Evolutionary conservation across 495 filamentous ascomycete species (phyloP).

Genomic region (Astrothelium macrocarpum): DNA sequence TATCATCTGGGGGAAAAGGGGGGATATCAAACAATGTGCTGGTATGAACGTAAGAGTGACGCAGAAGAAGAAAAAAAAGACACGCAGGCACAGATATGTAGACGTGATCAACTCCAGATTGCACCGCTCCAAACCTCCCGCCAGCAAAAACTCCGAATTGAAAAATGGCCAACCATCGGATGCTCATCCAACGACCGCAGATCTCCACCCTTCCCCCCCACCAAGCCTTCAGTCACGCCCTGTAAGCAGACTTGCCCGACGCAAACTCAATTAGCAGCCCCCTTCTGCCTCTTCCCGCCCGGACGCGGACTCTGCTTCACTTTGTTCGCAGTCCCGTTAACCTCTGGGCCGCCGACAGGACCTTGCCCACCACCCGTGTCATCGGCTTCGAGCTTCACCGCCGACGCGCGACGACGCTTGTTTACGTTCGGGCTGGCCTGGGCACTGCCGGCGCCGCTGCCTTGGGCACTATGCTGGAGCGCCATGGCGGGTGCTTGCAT

Average conservation of each 20-base stretch:
- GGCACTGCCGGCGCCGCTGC: constrained; percentile 61
- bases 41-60: neutral
- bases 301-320: constrained; percentile 32
- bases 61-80: neutral
- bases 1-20: neutral
- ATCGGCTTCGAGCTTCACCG: constrained; percentile 68
- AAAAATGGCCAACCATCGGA: constrained; percentile 4
- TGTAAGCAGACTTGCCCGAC: too few species aligned
- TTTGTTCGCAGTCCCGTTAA: constrained; percentile 39
- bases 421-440: constrained; percentile 77
- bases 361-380: constrained; percentile 29
- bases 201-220: too few species aligned
- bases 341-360: neutral
- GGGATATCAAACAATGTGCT: neutral
- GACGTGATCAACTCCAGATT: neutral
- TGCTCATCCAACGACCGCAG: neutral
- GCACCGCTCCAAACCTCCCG: neutral
- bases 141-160: neutral
- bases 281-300: constrained; percentile 24
- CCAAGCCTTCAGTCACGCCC: too few species aligned
- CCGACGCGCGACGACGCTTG: constrained; percentile 65
- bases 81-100: neutral
- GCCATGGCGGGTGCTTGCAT: constrained; percentile 60
- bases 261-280: too few species aligned
- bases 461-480: constrained; percentile 62